A percentile compares a stretch with the other conserved stretches of the same genome.
phyloP scores from a whole-genome alignment of 345 rosid species.

The Orychophragmus violaceus region DNA sequence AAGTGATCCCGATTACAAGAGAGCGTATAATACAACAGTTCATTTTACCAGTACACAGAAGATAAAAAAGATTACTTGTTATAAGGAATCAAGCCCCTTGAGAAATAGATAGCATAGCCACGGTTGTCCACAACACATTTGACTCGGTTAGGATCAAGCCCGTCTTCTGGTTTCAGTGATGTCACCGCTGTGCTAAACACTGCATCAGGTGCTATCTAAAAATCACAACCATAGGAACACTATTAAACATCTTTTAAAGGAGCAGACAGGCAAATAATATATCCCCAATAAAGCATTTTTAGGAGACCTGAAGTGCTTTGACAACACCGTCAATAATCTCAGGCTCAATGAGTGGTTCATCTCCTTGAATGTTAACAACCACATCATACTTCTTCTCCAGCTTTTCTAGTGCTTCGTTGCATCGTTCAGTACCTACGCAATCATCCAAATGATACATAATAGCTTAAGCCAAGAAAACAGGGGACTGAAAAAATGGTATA shows the following conservation, averaged over 20 bases:
- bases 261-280: too few species aligned
- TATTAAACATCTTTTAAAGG: neutral
- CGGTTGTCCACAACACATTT: constrained; percentile 78
- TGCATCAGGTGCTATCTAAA: constrained; percentile 86
- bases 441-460: neutral
- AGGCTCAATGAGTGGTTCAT: constrained; percentile 93
- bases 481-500: neutral
- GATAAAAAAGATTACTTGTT: constrained; percentile 49
- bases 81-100: constrained; percentile 83
- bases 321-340: constrained; percentile 94
- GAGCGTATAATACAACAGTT: neutral
- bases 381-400: constrained; percentile 81
- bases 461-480: neutral
- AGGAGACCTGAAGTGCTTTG: constrained; percentile 78
- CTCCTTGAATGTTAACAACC: constrained; percentile 94
- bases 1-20: neutral
- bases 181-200: constrained; percentile 98
- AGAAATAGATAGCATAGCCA: constrained; percentile 91
- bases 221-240: neutral
- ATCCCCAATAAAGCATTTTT: too few species aligned
- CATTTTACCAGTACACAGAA: neutral
- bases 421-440: constrained; percentile 70
- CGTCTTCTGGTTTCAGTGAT: constrained; percentile 80
- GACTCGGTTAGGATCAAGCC: constrained; percentile 84
- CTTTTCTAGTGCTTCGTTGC: constrained; percentile 84